Conservation (phyloP, 2,329 filamentous ascomycete genomes). For the Trichophyton schoenleinii region DNA sequence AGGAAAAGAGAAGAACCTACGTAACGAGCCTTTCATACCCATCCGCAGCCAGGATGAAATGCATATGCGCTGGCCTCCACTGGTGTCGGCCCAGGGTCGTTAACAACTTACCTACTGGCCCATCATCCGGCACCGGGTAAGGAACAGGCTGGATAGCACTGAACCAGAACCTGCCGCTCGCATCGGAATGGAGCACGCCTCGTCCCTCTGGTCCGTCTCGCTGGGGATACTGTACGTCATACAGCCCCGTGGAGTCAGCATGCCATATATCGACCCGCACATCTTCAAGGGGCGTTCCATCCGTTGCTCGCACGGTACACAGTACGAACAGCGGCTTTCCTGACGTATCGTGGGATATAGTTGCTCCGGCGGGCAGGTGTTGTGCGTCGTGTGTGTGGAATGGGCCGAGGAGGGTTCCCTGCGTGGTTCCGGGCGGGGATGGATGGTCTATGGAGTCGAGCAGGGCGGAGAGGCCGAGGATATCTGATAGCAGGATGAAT, state of each 20-base stretch:
- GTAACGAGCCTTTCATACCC: conserved; percentile 73
- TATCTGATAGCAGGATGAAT: conserved; percentile 71
- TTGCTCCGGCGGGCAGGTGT: conserved; percentile 5
- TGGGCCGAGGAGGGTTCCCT: conserved; percentile 68
- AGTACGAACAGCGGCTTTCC: conserved; percentile 60
- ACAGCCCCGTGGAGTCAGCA: conserved; percentile 66
- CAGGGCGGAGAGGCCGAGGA: conserved; percentile 65
- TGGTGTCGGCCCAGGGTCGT: conserved; percentile 56
- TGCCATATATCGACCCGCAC: conserved; percentile 77
- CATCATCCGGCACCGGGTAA: conserved; percentile 75
- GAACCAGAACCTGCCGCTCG: conserved; percentile 70
- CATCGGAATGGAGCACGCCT: conserved; percentile 56
- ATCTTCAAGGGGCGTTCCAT: conserved; percentile 48
- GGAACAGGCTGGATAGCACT: conserved; percentile 71
- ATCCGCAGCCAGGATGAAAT: conserved; percentile 77
- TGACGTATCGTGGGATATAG: conserved; percentile 54
- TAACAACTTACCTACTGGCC: conserved; percentile 65
- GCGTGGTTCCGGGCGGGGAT: conserved; percentile 56
- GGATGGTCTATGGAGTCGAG: conserved; percentile 77
- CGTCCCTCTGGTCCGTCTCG: conserved; percentile 56
- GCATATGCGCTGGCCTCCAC: conserved; percentile 66
- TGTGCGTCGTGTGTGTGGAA: conserved; percentile 73
- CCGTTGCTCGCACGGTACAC: conserved; percentile 57
- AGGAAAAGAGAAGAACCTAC: conserved; percentile 32
- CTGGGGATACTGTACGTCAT: conserved; percentile 65